phyloP scores from a whole-genome alignment of 2,329 filamentous ascomycete species.

The Tolypocladium amazonense region DNA sequence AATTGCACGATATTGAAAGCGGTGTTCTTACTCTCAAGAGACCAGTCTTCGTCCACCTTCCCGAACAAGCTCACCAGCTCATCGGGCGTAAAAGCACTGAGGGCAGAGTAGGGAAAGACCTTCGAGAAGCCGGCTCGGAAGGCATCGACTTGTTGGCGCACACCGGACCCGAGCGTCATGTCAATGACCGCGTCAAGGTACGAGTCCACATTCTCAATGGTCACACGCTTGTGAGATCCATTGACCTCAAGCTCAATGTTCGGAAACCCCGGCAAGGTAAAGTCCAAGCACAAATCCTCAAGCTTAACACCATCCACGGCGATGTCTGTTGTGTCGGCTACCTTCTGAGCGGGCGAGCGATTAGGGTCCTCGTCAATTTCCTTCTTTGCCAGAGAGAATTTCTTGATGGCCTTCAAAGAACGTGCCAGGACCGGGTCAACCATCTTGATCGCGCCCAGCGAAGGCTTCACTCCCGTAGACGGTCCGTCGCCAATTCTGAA shows the following conservation, averaged over 20 bases:
- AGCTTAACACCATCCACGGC: slow-evolving; percentile 65
- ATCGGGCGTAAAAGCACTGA: slow-evolving; percentile 88
- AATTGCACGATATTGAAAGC: not conserved
- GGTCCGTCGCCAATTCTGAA: slow-evolving; percentile 78
- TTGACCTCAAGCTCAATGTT: slow-evolving; percentile 70
- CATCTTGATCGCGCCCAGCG: slow-evolving; percentile 77
- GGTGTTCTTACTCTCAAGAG: slow-evolving; percentile 72
- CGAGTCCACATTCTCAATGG: slow-evolving; percentile 79
- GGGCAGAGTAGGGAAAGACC: slow-evolving; percentile 88
- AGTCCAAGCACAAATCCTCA: slow-evolving; percentile 85
- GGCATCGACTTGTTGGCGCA: slow-evolving; percentile 79
- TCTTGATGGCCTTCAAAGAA: slow-evolving; percentile 78
- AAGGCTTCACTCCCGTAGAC: slow-evolving; percentile 58
- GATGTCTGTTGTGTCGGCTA: slow-evolving; percentile 56
- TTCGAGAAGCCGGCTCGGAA: slow-evolving; percentile 88
- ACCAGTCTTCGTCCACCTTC: slow-evolving; percentile 90
- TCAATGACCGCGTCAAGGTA: slow-evolving; percentile 89
- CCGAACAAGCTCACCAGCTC: slow-evolving; percentile 95
- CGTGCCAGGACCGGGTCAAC: slow-evolving; percentile 81
- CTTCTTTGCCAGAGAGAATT: slow-evolving; percentile 75
- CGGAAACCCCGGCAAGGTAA: slow-evolving; percentile 86
- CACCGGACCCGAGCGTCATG: slow-evolving; percentile 80
- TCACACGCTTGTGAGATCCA: slow-evolving; percentile 66
- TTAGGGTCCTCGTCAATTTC: slow-evolving; percentile 62
- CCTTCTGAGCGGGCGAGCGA: slow-evolving; percentile 60